phyloP scores from a whole-genome alignment of 768 basidiomycete species.

The Phylloporus sp. region DNA sequence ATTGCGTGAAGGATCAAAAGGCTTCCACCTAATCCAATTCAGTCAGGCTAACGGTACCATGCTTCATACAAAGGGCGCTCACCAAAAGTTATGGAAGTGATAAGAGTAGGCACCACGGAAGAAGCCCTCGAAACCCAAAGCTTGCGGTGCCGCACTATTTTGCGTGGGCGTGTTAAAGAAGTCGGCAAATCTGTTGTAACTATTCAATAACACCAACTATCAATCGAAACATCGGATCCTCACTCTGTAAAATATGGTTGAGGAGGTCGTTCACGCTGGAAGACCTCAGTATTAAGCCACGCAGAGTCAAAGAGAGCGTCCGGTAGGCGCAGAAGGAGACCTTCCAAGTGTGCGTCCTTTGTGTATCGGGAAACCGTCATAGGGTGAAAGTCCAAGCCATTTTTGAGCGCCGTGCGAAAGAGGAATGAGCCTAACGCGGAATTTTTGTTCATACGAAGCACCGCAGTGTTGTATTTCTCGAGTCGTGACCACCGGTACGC shows the following conservation, averaged over 20 bases:
- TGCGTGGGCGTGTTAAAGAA: slow-evolving; percentile 80
- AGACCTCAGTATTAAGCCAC: slow-evolving; percentile 91
- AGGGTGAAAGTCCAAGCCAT: slow-evolving; percentile 93
- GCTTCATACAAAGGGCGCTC: slow-evolving; percentile 18
- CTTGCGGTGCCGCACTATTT: slow-evolving; percentile 76
- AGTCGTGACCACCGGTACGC: slow-evolving; percentile 95
- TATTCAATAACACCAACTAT: not conserved
- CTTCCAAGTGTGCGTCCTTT: slow-evolving; percentile 83
- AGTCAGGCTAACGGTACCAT: not conserved
- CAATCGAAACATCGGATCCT: slow-evolving; percentile 14
- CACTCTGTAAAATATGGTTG: slow-evolving; percentile 91
- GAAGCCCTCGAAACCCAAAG: slow-evolving; percentile 90
- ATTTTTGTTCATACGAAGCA: slow-evolving; percentile 87
- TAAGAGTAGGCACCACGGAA: slow-evolving; percentile 95
- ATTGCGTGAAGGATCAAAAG: slow-evolving; percentile 89
- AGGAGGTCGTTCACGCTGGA: slow-evolving; percentile 87
- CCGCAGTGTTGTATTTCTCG: slow-evolving; percentile 93
- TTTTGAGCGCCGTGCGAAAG: slow-evolving; percentile 91
- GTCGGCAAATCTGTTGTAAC: slow-evolving; percentile 62
- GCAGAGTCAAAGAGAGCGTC: slow-evolving; percentile 97
- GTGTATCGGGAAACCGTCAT: slow-evolving; percentile 91
- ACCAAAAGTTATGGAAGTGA: slow-evolving; percentile 96
- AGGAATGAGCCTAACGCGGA: slow-evolving; percentile 91
- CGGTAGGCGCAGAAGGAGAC: slow-evolving; percentile 79
- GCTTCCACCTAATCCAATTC: slow-evolving; percentile 72